A percentile compares a stretch with the other conserved stretches of the same genome.
phyloP scores from a whole-genome alignment of 768 basidiomycete species.

The Auriscalpium microsporum region DNA sequence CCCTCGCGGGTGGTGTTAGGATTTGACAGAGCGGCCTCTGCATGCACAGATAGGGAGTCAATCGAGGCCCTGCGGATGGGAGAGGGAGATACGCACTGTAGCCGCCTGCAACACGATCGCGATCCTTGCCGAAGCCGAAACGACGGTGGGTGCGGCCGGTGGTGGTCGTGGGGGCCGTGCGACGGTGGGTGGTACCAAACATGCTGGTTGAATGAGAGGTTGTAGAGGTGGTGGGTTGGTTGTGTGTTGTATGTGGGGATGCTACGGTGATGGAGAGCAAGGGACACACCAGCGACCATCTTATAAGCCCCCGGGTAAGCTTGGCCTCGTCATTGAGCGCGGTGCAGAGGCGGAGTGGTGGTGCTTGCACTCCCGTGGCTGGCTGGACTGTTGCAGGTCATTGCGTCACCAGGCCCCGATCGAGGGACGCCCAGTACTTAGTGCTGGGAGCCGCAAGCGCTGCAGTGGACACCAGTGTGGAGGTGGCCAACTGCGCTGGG shows the following conservation, averaged over 20 bases:
- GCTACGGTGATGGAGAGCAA: slow-evolving; percentile 3
- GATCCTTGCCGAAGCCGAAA: slow-evolving; percentile 23
- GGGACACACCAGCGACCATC: neutral
- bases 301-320: too few species aligned
- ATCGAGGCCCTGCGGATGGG: neutral
- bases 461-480: too few species aligned
- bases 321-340: too few species aligned
- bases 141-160: slow-evolving; percentile 7
- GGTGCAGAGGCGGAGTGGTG: too few species aligned
- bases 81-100: slow-evolving; percentile 30
- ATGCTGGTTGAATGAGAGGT: slow-evolving; percentile 2
- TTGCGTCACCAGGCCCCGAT: too few species aligned
- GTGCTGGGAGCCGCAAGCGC: too few species aligned
- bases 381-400: too few species aligned
- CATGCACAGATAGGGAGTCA: neutral
- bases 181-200: slow-evolving; percentile 2
- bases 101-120: slow-evolving; percentile 39
- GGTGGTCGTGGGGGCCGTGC: neutral
- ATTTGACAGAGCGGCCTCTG: slow-evolving; percentile 43
- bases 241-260: neutral
- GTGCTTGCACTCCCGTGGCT: too few species aligned
- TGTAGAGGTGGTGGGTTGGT: neutral
- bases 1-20: slow-evolving; percentile 40
- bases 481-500: too few species aligned
- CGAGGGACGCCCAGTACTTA: too few species aligned